phyloP scores from a whole-genome alignment of 2,329 filamentous ascomycete genomes.

The Lizonia empirigonia region DNA sequence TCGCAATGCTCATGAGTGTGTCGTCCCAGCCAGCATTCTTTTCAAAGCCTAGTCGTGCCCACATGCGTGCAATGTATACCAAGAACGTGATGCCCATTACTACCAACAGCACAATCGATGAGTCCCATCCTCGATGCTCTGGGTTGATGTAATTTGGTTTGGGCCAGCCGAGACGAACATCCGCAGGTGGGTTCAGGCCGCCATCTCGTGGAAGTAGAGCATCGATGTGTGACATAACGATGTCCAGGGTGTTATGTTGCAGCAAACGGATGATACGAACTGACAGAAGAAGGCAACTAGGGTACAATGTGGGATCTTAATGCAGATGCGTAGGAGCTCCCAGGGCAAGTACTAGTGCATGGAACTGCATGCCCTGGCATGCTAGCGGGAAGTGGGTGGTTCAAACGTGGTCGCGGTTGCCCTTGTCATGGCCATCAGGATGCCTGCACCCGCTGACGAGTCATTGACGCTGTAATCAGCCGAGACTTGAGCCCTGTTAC shows the following conservation, averaged over 20 bases:
- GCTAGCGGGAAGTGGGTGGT: slow-evolving; percentile 12
- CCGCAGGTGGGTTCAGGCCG: slow-evolving; percentile 47
- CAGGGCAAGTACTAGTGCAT: slow-evolving; percentile 7
- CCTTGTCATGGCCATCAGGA: slow-evolving; percentile 3
- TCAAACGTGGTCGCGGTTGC: slow-evolving; percentile 2
- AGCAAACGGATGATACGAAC: not conserved
- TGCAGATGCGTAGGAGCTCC: slow-evolving; percentile 2
- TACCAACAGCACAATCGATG: slow-evolving; percentile 51
- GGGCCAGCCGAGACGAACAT: slow-evolving; percentile 54
- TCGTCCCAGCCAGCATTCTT: slow-evolving; percentile 57
- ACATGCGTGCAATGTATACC: slow-evolving; percentile 53
- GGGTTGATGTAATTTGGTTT: slow-evolving; percentile 56
- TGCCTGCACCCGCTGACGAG: not conserved
- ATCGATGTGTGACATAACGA: slow-evolving; percentile 11
- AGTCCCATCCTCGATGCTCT: slow-evolving; percentile 50
- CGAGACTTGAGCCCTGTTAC: not conserved
- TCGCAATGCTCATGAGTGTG: slow-evolving; percentile 51
- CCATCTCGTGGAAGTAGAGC: slow-evolving; percentile 30
- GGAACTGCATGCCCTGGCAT: not conserved
- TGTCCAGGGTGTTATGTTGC: not conserved
- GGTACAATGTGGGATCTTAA: slow-evolving; percentile 9
- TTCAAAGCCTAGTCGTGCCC: slow-evolving; percentile 53
- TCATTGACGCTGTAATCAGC: not conserved
- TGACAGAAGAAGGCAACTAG: not conserved
- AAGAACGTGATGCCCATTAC: slow-evolving; percentile 50